Conservation (phyloP, 2,329 filamentous ascomycete species). For the Nectriaceae sp. region DNA sequence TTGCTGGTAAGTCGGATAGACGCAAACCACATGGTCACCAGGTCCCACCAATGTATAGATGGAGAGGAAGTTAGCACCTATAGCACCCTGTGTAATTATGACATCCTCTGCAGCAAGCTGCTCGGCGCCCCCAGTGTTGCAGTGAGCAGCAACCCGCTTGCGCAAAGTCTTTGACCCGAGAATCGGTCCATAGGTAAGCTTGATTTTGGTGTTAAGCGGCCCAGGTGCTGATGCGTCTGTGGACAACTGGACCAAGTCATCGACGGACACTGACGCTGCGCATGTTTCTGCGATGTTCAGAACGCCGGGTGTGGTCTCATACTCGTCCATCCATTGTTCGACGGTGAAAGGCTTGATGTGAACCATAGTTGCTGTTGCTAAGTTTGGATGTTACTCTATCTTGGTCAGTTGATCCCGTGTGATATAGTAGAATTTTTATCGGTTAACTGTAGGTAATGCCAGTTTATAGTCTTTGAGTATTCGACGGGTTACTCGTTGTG, state of each 20-base stretch:
- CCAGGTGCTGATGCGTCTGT: conserved; percentile 49
- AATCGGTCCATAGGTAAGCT: conserved; percentile 74
- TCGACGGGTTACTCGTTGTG: too few species aligned
- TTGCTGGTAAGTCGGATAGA: conserved; percentile 86
- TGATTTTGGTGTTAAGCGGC: conserved; percentile 51
- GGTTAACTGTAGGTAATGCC: too few species aligned
- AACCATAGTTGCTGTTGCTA: conserved; percentile 45
- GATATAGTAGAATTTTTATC: neutral
- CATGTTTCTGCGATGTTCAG: conserved; percentile 81
- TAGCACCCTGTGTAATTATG: conserved; percentile 77
- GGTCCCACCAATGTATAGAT: conserved; percentile 72
- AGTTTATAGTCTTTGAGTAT: too few species aligned
- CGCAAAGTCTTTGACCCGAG: conserved; percentile 66
- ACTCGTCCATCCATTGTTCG: conserved; percentile 70
- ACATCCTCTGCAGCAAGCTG: conserved; percentile 60
- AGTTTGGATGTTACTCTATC: neutral
- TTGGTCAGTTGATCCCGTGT: neutral
- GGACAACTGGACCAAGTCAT: conserved; percentile 63
- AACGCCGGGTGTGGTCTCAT: conserved; percentile 56
- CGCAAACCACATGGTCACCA: conserved; percentile 82
- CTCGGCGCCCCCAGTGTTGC: conserved; percentile 54
- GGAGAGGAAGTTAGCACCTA: conserved; percentile 80
- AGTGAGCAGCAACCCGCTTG: conserved; percentile 64
- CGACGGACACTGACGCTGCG: conserved; percentile 71
- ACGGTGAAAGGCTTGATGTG: conserved; percentile 65